Base-by-base conservation (phyloP, 306 rosid species). In the Canavalia ensiformis region DNA sequence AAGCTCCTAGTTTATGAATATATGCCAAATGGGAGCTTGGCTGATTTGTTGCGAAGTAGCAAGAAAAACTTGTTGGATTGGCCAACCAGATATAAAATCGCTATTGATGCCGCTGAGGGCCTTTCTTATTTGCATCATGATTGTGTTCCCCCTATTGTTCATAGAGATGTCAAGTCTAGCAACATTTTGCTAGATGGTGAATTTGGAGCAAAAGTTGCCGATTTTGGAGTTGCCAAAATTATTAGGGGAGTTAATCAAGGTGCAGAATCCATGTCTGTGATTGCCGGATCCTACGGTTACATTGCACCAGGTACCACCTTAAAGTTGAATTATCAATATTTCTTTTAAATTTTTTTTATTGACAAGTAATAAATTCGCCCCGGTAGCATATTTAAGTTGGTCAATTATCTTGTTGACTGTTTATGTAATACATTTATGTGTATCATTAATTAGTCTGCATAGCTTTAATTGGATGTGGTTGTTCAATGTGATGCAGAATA, bases 221-320 rank as follows among this genome's bases (percentile, higher is more conserved):
- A 93, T 66, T 93, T 93, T 69, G 97, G 97, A 51, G 90, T 93
- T 9, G 96, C 97, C 35, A 93, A 91, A 86, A 80, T 65, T 59
- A 75, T 87, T 3, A 78, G 59, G 1, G 81, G 86, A 45, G 83
- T 56, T 67, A 71, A 64, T 81, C 89, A 88, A 75, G 91, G 86
- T 1, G 82, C 72, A 59, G 90, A 87, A 66, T 76, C 92, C 11
- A 92, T 92, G 97, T 92, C 97, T 73, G 88, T 81, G 12, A 79
- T 92, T 39, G 97, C 97, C 1, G 97, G 97, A 75, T 91, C 97
- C 69, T 88, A 87, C 65, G 97, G 97, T n/a, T 92, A 92, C 86
- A 88, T 92, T 84, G 97, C 97, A 68, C 97, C 97, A 91, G 97
- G 97, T 92, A 83, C 49, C 3, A 52, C 37, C 31, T 70, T 39